Conservation (phyloP, 225 moss, liverwort and hornwort genomes). For the Polytrichum commune region DNA sequence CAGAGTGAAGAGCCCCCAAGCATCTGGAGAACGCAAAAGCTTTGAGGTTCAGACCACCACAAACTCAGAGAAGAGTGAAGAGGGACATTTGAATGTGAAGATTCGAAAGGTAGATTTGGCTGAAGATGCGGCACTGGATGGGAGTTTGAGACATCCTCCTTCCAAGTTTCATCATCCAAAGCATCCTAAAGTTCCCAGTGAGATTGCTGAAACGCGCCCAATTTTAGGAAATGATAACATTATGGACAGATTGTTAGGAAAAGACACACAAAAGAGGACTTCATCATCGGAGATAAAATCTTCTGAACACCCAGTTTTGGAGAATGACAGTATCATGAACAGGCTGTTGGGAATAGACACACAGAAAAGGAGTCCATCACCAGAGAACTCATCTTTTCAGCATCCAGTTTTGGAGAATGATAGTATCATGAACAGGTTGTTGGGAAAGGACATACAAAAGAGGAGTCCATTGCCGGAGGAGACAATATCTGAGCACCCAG, state of each 20-base stretch:
- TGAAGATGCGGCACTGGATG: background rate
- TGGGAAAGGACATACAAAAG: too few relatives aligned
- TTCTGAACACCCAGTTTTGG: conserved; percentile 6
- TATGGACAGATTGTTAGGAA: background rate
- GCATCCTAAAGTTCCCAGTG: background rate
- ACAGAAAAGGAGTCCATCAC: background rate
- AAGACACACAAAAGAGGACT: background rate
- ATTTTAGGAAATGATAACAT: background rate
- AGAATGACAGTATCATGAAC: conserved; percentile 4
- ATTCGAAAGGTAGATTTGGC: background rate
- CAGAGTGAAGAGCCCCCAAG: too few relatives aligned
- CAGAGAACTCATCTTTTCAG: background rate
- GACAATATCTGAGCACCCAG: too few relatives aligned
- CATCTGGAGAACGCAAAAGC: too few relatives aligned
- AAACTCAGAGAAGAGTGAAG: too few relatives aligned
- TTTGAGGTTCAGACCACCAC: background rate
- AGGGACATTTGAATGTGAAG: too few relatives aligned
- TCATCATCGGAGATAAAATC: background rate
- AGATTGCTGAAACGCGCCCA: background rate
- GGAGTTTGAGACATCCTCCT: too few relatives aligned
- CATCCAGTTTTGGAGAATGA: background rate
- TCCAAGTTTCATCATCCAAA: too few relatives aligned
- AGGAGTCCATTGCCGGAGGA: too few relatives aligned
- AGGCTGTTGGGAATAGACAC: background rate
- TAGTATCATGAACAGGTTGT: background rate